Evolutionary conservation across 306 rosid species (phyloP).

Genomic region (Corylus americana): DNA sequence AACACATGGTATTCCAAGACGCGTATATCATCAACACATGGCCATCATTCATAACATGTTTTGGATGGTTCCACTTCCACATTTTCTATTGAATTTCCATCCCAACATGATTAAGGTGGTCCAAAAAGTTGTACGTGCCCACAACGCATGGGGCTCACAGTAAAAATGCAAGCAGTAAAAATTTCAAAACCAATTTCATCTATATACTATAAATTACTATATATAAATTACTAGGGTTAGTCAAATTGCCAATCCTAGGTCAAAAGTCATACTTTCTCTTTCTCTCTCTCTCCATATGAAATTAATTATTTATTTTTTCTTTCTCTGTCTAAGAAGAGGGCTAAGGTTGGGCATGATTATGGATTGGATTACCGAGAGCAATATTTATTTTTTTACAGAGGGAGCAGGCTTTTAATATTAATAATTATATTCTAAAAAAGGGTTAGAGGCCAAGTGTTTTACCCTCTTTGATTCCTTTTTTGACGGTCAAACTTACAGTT

Average conservation of each 20-base stretch:
- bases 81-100: background rate
- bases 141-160: background rate
- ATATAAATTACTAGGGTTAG: constrained; percentile 12
- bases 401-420: constrained; percentile 44
- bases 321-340: constrained; percentile 38
- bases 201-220: too few relatives aligned
- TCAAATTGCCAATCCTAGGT: constrained; percentile 30
- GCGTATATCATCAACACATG: constrained; percentile 11
- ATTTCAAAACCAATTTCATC: background rate
- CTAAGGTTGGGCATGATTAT: constrained; percentile 30
- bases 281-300: constrained; percentile 9
- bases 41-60: constrained; percentile 16
- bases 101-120: background rate
- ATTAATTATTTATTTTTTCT: constrained; percentile 2
- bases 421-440: constrained; percentile 22
- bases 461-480: constrained; percentile 79
- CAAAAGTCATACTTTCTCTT: constrained; percentile 34
- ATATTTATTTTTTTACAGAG: constrained; percentile 42
- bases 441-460: constrained; percentile 67
- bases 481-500: constrained; percentile 74
- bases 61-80: background rate
- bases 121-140: background rate
- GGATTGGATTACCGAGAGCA: constrained; percentile 47
- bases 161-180: background rate
- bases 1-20: constrained; percentile 26